Evolutionary conservation across 1,139 yeast species (phyloP), one percentile per base, ranked within the genome.

Genomic region (Casaregolazyma suthepensis): DNA sequence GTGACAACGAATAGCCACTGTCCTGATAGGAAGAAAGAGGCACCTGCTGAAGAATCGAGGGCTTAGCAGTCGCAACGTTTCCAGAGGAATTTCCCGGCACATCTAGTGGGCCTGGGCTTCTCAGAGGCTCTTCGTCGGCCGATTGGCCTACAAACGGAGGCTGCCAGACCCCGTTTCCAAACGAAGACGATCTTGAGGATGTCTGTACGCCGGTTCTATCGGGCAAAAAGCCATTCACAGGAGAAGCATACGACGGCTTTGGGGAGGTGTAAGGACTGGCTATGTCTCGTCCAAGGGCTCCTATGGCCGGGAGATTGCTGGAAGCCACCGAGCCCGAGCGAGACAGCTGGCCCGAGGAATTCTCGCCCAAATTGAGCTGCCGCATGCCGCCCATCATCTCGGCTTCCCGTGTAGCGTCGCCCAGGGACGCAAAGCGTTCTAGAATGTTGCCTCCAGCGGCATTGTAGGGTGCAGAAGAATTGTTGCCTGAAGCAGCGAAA

Each of bases 351-450:
- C 31, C 31, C 10, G 22, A 17, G 22, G 40, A 45, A 22, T 51
- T 35, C 13, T 37, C 54, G 18, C 43, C 42, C 29, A 52, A 20
- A 13, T 35, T 53, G 35, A 56, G 46, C 17, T 51, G 48, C 18
- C 52, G 56, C 56, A 56, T 54, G 29, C 58, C 59, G 5, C 56
- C 60, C 20, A 76, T 65, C 45, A 81, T 66, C 63, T 87, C 94
- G 43, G 85, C 79, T 58, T 85, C 91, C 60, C 89, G 74, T 0
- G 95, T 87, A 42, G 89, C 87, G 56, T 87, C 94, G 12, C 88
- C 89, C 18, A 87, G 84, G n/a, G 81, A 73, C 6, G 87, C 75
- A 65, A 87, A 86, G 67, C 85, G 83, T 45, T 62, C 64, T 7
- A 49, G 44, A n/a, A 49, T 43, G 26, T 49, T 49, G 7, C 51